Evolutionary conservation across 2,329 filamentous ascomycete genomes (phyloP), one percentile per base, ranked within the genome.

Genomic region (Amylocarpus encephaloides): DNA sequence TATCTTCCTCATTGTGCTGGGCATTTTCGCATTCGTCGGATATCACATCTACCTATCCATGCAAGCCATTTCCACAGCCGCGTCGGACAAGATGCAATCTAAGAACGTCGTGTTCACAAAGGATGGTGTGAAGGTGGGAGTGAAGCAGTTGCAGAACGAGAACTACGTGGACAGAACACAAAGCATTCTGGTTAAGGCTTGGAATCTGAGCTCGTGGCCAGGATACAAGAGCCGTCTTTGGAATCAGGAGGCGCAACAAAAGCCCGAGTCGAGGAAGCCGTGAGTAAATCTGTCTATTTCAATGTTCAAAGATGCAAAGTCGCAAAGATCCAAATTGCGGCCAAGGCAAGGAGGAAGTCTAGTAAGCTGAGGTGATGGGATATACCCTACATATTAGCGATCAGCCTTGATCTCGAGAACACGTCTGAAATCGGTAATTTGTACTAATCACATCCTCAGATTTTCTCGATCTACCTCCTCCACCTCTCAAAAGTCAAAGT

Each of bases 21-120:
- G 68, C 54, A 75, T 71, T 48, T 66, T 77, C 41, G 83, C 74
- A 50, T 88, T 80, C 70, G 72, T 91, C 51, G 77, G 79, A 53
- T 89, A 88, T 68, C 82, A 87, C 53, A 76, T 90, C 66, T 90
- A 86, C 69, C 68, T 85, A 48, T 82, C 81, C 68, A 74, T 79
- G 49, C 75, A 73, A 68, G 77, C 86, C 66, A 82, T 91, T 60
- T 77, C 79, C 53, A 73, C 79, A 52, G 75, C 78, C 51, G 84
- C 85, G 42, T 78, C 77, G 43, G 75, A 84, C 68, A 80, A 80
- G 63, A 86, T 90, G 79, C 81, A 83, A 66, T 80, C 80, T 70
- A 86, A 85, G 71, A 85, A 90, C 65, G 78, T 91, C 50, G 73
- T 81, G 36, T 86, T 89, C 68, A 84, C 82, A 35, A 88, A 86